phyloP scores from a whole-genome alignment of 768 basidiomycete species.

The Omphalotus guepiniiformis region DNA sequence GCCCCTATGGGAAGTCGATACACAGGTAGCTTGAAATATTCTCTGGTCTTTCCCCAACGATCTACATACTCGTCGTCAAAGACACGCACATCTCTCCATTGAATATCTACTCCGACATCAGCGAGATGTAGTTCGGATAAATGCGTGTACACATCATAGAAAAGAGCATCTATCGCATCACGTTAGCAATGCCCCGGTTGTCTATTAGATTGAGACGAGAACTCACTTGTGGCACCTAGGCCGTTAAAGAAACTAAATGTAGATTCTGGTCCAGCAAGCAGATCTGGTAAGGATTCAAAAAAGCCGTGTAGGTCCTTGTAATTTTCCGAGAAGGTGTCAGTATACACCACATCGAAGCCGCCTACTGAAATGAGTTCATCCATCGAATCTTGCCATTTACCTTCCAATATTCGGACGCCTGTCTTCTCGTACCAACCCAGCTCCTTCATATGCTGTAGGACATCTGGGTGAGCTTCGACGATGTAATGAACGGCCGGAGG shows the following conservation, averaged over 20 bases:
- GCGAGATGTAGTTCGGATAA: slow-evolving; percentile 82
- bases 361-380: slow-evolving; percentile 57
- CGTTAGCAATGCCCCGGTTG: not conserved
- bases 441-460: slow-evolving; percentile 74
- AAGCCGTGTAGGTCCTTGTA: slow-evolving; percentile 78
- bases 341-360: slow-evolving; percentile 87
- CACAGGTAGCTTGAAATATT: slow-evolving; percentile 73
- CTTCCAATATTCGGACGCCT: slow-evolving; percentile 78
- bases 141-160: slow-evolving; percentile 88
- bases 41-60: slow-evolving; percentile 72
- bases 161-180: slow-evolving; percentile 65
- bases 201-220: not conserved
- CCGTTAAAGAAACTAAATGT: slow-evolving; percentile 96
- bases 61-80: slow-evolving; percentile 41
- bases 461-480: slow-evolving; percentile 91
- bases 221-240: slow-evolving; percentile 87
- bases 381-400: slow-evolving; percentile 91
- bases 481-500: slow-evolving; percentile 78
- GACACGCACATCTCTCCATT: slow-evolving; percentile 83
- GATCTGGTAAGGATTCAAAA: slow-evolving; percentile 74
- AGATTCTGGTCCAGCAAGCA: slow-evolving; percentile 71
- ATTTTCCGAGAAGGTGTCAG: slow-evolving; percentile 89
- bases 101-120: slow-evolving; percentile 73
- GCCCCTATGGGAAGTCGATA: slow-evolving; percentile 62
- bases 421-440: slow-evolving; percentile 75